phyloP scores from a whole-genome alignment of 1,139 yeast species.

The Candida tropicalis region DNA sequence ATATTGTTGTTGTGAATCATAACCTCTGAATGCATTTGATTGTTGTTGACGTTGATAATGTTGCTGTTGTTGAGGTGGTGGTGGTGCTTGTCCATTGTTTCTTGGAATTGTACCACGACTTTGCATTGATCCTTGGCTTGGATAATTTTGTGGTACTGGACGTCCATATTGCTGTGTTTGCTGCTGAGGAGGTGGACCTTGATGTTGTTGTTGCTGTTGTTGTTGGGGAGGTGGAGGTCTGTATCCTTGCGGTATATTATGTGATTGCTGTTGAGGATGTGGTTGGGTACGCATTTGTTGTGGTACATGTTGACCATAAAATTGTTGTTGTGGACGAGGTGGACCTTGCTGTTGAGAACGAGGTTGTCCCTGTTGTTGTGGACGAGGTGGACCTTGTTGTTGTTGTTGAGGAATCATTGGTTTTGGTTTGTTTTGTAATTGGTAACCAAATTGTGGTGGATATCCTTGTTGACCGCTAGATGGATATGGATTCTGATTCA shows the following conservation, averaged over 20 bases:
- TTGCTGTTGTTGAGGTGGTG: constrained; percentile 11
- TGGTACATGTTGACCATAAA: constrained; percentile 1
- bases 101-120: constrained; percentile 7
- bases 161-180: constrained; percentile 13
- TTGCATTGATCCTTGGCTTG: constrained; percentile 9
- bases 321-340: constrained; percentile 7
- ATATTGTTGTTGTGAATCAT: constrained; percentile 10
- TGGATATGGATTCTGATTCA: constrained; percentile 11
- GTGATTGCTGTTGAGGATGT: constrained; percentile 9
- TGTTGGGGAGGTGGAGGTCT: constrained; percentile 4
- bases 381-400: neutral
- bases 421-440: constrained; percentile 13
- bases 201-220: constrained; percentile 8
- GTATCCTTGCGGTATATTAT: constrained; percentile 23
- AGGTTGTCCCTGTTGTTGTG: neutral
- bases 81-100: constrained; percentile 7
- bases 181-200: constrained; percentile 12
- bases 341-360: neutral
- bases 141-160: constrained; percentile 15
- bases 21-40: constrained; percentile 14
- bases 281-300: constrained; percentile 7
- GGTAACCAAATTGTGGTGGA: constrained; percentile 5
- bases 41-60: constrained; percentile 10
- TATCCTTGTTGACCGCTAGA: constrained; percentile 10
- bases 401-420: constrained; percentile 15